phyloP scores from a whole-genome alignment of 805 yeast genomes.

The Candida coleopterorum region DNA sequence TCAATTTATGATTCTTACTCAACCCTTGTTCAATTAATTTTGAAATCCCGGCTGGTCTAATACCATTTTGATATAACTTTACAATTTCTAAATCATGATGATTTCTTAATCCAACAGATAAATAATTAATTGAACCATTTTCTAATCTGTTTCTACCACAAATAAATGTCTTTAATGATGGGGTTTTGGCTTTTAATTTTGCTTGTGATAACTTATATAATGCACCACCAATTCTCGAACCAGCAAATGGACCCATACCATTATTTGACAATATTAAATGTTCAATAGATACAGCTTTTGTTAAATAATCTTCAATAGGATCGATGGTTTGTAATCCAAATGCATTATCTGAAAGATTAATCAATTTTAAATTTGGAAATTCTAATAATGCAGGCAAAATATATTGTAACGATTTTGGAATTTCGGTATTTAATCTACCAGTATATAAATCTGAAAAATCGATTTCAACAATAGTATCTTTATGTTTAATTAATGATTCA shows the following conservation, averaged over 20 bases:
- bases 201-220: conserved; percentile 65
- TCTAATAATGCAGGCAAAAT: conserved; percentile 70
- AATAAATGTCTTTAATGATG: conserved; percentile 72
- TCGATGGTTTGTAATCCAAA: conserved; percentile 94
- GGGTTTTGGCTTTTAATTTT: conserved; percentile 47
- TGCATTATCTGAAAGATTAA: conserved; percentile 92
- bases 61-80: conserved; percentile 92
- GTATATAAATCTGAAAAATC: conserved; percentile 92
- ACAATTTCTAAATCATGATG: conserved; percentile 71
- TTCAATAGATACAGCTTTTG: conserved; percentile 71
- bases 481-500: conserved; percentile 41
- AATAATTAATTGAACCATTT: conserved; percentile 83
- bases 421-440: conserved; percentile 91
- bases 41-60: conserved; percentile 88
- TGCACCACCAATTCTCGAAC: conserved; percentile 88
- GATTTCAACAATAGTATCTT: conserved; percentile 55
- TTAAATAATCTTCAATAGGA: conserved; percentile 73
- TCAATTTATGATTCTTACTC: conserved; percentile 51
- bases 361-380: conserved; percentile 62
- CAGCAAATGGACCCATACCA: conserved; percentile 98
- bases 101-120: conserved; percentile 79
- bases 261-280: conserved; percentile 89
- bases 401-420: conserved; percentile 73
- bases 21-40: conserved; percentile 72
- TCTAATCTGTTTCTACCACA: conserved; percentile 98